Evolutionary conservation across 768 basidiomycete genomes (phyloP).

Genomic region (Hygrocybe coccinea): DNA sequence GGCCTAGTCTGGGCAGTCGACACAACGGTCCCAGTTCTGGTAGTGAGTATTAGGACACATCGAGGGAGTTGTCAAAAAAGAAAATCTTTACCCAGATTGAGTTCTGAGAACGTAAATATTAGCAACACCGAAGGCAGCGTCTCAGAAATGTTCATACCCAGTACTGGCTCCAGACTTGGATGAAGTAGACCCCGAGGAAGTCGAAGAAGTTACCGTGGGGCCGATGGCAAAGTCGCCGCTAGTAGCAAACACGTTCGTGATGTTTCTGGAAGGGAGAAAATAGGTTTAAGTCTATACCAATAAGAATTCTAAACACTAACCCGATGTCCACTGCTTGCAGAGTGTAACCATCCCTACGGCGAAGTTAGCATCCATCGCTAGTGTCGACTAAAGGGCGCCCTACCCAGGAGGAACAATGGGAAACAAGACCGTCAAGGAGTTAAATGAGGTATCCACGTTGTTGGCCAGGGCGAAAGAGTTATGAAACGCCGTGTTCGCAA

Average conservation of each 20-base stretch:
- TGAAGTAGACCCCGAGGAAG: conserved; percentile 14
- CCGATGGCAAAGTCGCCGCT: conserved; percentile 43
- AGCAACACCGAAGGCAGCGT: not conserved
- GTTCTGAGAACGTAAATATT: not conserved
- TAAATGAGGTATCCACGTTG: conserved; percentile 40
- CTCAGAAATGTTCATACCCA: not conserved
- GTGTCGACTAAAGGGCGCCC: conserved; percentile 16
- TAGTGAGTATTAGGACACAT: not conserved
- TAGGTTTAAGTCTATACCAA: not conserved
- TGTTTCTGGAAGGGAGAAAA: conserved; percentile 31
- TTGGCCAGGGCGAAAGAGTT: conserved; percentile 50
- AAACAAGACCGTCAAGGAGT: conserved; percentile 35
- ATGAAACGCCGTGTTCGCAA: conserved; percentile 49
- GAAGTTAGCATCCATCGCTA: not conserved
- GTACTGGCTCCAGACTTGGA: conserved; percentile 7
- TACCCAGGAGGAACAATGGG: conserved; percentile 48
- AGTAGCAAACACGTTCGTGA: conserved; percentile 40
- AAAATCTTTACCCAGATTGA: not conserved
- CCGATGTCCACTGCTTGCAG: conserved; percentile 40
- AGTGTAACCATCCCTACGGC: conserved; percentile 43
- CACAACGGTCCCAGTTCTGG: not conserved
- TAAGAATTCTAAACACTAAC: not conserved
- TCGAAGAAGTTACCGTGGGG: conserved; percentile 8
- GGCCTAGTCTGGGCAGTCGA: conserved; percentile 16
- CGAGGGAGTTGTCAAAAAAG: not conserved